Conservation (phyloP, 805 yeast species). For the Teunomyces tritomae region DNA sequence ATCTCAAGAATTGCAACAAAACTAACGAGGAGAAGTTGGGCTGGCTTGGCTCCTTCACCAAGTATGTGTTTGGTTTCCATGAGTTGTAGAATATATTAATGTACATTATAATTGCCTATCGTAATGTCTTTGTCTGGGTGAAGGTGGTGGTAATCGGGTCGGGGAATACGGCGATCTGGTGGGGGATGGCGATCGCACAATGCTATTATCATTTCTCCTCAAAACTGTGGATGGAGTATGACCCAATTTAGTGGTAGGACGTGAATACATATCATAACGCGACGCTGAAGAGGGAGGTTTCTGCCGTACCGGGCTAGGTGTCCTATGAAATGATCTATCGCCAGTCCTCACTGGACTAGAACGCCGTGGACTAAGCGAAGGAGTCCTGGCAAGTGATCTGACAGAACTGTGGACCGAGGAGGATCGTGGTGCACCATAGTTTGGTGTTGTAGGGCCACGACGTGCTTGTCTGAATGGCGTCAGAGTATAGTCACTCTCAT, state of each 20-base stretch:
- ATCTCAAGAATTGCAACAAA: conserved; percentile 17
- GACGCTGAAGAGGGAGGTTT: not conserved
- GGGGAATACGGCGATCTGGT: not conserved
- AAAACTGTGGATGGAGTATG: not conserved
- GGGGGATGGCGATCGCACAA: not conserved
- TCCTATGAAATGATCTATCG: not conserved
- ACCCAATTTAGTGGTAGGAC: not conserved
- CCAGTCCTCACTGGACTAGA: not conserved
- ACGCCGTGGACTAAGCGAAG: conserved; percentile 3
- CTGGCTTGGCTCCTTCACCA: conserved; percentile 29
- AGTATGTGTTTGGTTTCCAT: conserved; percentile 42
- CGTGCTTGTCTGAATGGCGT: conserved; percentile 7
- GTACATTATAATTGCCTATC: conserved; percentile 1
- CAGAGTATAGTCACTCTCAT: conserved; percentile 8
- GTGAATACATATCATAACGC: not conserved
- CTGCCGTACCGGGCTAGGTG: conserved; percentile 1
- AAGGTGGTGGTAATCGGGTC: conserved; percentile 1
- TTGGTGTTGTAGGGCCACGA: not conserved
- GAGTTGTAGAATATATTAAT: conserved; percentile 27
- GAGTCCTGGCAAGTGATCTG: not conserved
- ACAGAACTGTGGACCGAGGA: conserved; percentile 4
- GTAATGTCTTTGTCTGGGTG: conserved; percentile 1
- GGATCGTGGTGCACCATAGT: not conserved
- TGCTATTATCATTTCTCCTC: not conserved
- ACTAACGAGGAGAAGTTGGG: conserved; percentile 30